Base-by-base conservation (phyloP, 2,329 filamentous ascomycete genomes). In the Fusarium domesticum region DNA sequence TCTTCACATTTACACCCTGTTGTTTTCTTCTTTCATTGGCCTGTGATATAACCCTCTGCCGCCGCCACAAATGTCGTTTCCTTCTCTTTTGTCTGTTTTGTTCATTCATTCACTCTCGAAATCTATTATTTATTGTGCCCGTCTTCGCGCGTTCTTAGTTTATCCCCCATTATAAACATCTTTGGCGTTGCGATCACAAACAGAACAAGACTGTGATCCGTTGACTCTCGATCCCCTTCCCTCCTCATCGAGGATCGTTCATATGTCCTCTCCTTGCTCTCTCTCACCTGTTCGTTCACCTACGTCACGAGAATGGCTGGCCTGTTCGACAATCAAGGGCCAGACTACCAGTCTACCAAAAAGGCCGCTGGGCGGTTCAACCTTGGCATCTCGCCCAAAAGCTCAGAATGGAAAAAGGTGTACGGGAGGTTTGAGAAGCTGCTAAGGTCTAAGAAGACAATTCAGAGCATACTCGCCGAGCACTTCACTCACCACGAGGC, bases 401-500 rank as follows among this genome's bases (percentile, higher is more conserved):
- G 60, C 25, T 33, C 48, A 10, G 34, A 48, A 3, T 64, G 54
- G 56, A 43, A 18, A 53, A 4, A 48, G 48, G 6, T 68, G 62
- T 49, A 65, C 56, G 0, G 47, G 0, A 56, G 58, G 12, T 72
- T 72, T 40, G 44, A 45, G 2, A 32, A 43, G 2, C 33, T 66
- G 5, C 46, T 71, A 20, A 35, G 45, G 5, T 48, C 57, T 1
- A 37, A 45, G 1, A 43, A 53, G 8, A 57, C 61, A 2, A 48
- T 71, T 6, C 35, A 59, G 2, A 25, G 60, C 1, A 63, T 73
- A n/a, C 44, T 72, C 1, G 43, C 63, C 3, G 46, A 50, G 1
- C 54, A 53, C 17, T 73, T 73, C 18, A 64, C 65, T 2, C 30
- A 43, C 0, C 54, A 69, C 31, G 70, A 72, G 43, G 54, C 61